Percentiles rank a stretch among this genome's conserved stretches.
These are phyloP conservation scores for Penicillium soppii DNA, from an alignment of 495 filamentous ascomycete species.

Conservation along the genomic window DNA sequence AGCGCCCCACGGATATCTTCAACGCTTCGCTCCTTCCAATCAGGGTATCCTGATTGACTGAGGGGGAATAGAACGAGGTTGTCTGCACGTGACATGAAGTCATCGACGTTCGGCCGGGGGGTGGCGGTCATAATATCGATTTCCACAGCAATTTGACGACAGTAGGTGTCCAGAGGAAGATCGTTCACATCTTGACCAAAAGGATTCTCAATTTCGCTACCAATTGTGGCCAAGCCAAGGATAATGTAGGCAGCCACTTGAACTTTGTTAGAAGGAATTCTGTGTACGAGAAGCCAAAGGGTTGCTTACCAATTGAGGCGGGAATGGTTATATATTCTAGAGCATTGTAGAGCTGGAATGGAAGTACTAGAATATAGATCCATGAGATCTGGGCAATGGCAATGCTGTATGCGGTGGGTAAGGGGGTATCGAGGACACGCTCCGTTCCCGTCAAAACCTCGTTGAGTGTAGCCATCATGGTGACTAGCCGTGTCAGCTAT, in stretches of 20 bases:
- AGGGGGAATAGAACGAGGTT: slow-evolving; percentile 72
- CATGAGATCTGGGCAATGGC: slow-evolving; percentile 84
- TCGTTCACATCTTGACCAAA: slow-evolving; percentile 89
- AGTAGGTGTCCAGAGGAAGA: slow-evolving; percentile 75
- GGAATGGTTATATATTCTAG: slow-evolving; percentile 82
- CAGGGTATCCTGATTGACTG: slow-evolving; percentile 53
- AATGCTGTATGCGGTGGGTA: slow-evolving; percentile 83
- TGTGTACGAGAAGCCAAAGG: background rate
- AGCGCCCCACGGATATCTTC: slow-evolving; percentile 59
- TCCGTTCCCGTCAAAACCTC: slow-evolving; percentile 75
- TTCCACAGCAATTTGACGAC: slow-evolving; percentile 67
- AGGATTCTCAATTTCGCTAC: slow-evolving; percentile 85
- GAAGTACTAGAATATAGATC: slow-evolving; percentile 80
- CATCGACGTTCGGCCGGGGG: slow-evolving; percentile 52
- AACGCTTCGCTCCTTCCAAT: slow-evolving; percentile 61
- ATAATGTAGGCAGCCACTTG: slow-evolving; percentile 82
- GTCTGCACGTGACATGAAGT: slow-evolving; percentile 55
- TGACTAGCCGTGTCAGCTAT: slow-evolving; percentile 24
- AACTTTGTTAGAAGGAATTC: background rate
- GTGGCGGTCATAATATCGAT: slow-evolving; percentile 69
- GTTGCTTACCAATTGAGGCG: slow-evolving; percentile 61
- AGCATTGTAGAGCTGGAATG: slow-evolving; percentile 70
- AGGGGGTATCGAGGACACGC: slow-evolving; percentile 78
- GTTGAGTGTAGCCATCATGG: slow-evolving; percentile 53
- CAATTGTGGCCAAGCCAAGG: slow-evolving; percentile 81